Evolutionary conservation across 768 basidiomycete species (phyloP).

Genomic region (Panellus pusillus): DNA sequence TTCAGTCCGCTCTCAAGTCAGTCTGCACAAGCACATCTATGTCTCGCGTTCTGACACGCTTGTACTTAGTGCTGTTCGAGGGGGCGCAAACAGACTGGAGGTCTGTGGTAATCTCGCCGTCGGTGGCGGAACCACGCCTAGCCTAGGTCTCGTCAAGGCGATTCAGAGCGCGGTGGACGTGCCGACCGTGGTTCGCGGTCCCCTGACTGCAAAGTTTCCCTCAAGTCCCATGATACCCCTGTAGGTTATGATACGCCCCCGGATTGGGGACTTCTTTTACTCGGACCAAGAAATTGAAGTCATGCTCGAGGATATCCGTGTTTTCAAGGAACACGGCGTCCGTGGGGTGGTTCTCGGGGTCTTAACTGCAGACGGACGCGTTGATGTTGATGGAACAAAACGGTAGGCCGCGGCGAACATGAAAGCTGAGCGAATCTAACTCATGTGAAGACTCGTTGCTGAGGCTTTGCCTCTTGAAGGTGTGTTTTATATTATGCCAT

Average conservation of each 20-base stretch:
- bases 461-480: slow-evolving; percentile 25
- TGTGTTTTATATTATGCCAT: not conserved
- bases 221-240: slow-evolving; percentile 3
- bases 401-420: slow-evolving; percentile 37
- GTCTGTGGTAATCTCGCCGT: slow-evolving; percentile 66
- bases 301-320: slow-evolving; percentile 71
- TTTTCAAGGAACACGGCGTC: slow-evolving; percentile 57
- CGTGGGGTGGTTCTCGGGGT: slow-evolving; percentile 69
- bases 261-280: slow-evolving; percentile 79
- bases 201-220: not conserved
- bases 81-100: slow-evolving; percentile 77
- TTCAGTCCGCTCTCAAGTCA: slow-evolving; percentile 67
- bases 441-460: slow-evolving; percentile 18
- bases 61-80: slow-evolving; percentile 58
- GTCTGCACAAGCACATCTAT: slow-evolving; percentile 24
- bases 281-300: slow-evolving; percentile 62
- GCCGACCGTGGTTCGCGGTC: slow-evolving; percentile 63
- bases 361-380: slow-evolving; percentile 53
- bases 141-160: slow-evolving; percentile 65
- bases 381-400: slow-evolving; percentile 61
- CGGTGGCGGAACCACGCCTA: slow-evolving; percentile 85
- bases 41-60: not conserved
- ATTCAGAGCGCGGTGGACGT: slow-evolving; percentile 50
- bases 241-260: slow-evolving; percentile 80
- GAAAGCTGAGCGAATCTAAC: not conserved